Conservation (phyloP, 495 filamentous ascomycete genomes). For the Daldinia childiae region DNA sequence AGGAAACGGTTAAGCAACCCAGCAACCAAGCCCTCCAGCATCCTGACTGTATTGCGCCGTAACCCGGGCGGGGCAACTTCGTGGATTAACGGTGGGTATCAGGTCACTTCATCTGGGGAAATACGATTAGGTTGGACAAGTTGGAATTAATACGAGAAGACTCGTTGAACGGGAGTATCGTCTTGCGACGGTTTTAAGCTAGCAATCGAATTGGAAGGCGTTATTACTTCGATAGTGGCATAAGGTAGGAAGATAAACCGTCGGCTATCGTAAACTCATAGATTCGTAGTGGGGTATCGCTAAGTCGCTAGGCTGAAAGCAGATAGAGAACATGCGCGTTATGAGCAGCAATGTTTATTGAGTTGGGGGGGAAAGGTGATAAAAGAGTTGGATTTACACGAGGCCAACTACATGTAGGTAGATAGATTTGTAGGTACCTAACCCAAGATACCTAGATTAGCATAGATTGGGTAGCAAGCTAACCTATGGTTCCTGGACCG, state of each 20-base stretch:
- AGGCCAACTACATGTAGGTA: background rate
- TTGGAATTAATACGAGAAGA: background rate
- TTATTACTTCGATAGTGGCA: background rate
- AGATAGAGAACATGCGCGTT: constrained; percentile 16
- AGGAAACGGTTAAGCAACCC: constrained; percentile 97
- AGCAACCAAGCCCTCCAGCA: constrained; percentile 76
- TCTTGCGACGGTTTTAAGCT: background rate
- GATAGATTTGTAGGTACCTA: background rate
- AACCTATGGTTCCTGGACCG: background rate
- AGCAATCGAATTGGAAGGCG: background rate
- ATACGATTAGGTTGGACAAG: background rate
- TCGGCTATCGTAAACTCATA: background rate
- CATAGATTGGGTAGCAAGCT: background rate
- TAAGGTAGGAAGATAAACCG: background rate
- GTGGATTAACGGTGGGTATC: constrained; percentile 41
- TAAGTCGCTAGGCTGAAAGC: constrained; percentile 3
- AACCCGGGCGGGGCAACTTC: constrained; percentile 58
- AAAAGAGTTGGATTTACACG: background rate
- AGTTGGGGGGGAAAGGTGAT: background rate
- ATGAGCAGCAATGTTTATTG: constrained; percentile 8
- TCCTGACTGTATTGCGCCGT: constrained; percentile 59
- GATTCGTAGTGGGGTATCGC: background rate
- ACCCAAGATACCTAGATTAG: background rate
- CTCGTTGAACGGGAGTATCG: constrained; percentile 7
- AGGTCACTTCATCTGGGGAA: constrained; percentile 48